Evolutionary conservation across 164 flowering plant species (phyloP), one percentile per base, ranked within the genome.

Genomic region (Nymphaea thermarum): DNA sequence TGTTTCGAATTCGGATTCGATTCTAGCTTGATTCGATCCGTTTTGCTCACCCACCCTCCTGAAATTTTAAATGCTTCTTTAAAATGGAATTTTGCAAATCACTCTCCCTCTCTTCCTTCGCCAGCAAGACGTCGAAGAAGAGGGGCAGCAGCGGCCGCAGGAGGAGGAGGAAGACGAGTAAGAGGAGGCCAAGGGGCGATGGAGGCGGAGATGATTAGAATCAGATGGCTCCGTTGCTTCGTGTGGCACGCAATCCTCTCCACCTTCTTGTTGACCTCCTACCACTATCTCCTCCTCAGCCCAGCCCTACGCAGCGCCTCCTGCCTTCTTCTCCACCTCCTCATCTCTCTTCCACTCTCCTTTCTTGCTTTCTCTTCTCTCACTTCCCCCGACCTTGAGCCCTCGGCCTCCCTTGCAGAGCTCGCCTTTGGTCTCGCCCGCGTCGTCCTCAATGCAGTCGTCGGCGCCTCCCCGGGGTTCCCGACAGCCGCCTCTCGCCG

Each of bases 161-260:
- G 36, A 25, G 36, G 36, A n/a, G n/a, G n/a, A 45, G 53, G 53
- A 45, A 45, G 11, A 5, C 55, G 12, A 47, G 55, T 2, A 2
- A 12, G 5, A 3, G 55, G 55, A 47, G 55, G 55, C 3, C 11
- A 12, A 3, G 3, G 55, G 3, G 12, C 8, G 2, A 61, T 61
- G 64, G 10, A 61, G 16, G 42, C 81, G 18, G 82, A 78, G 44
- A 70, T 81, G 68, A 77, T 87, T 11, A 77, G 82, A 64, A 78
- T 86, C 6, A 81, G 95, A 53, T 84, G 83, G 65, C 74, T 87
- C 71, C 84, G 90, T 73, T 86, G 85, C 68, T 76, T 86, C 7
- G 80, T 91, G 10, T 88, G 97, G 94, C 89, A 91, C 69, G 77
- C 80, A 43, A 78, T 88, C 47, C 74, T 72, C 67, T 82, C 89